Evolutionary conservation across 371 early-diverging fungal genomes (phyloP).

Genomic region (Conidiobolus incongruus): DNA sequence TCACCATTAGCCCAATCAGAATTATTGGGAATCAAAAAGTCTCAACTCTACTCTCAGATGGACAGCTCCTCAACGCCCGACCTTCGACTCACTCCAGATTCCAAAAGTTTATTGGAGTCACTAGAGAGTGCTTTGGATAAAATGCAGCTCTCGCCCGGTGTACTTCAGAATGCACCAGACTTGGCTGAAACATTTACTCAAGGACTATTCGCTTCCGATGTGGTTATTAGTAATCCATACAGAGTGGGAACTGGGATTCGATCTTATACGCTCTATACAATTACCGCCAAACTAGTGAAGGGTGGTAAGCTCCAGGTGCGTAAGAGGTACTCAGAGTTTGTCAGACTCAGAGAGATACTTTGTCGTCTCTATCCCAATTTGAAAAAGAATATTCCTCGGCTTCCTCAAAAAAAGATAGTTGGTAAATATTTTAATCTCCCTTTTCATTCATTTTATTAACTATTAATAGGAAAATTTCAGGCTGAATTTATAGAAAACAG

Average conservation of each 20-base stretch:
- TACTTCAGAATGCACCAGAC: too few relatives aligned
- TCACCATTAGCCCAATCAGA: too few relatives aligned
- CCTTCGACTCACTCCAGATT: too few relatives aligned
- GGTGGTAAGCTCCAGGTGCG: conserved; percentile 17
- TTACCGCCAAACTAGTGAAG: conserved; percentile 13
- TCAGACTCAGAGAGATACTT: conserved; percentile 17
- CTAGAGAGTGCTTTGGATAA: too few relatives aligned
- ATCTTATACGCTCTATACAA: conserved; percentile 26
- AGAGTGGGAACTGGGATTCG: conserved; percentile 12
- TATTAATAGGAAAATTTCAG: conserved; percentile 14
- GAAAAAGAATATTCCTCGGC: conserved; percentile 19
- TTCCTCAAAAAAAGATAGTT: conserved; percentile 26
- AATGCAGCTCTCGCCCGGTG: too few relatives aligned
- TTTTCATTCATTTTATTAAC: neutral
- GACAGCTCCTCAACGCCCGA: too few relatives aligned
- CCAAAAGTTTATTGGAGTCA: too few relatives aligned
- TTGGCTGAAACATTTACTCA: too few relatives aligned
- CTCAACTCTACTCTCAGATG: too few relatives aligned
- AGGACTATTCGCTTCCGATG: conserved; percentile 16
- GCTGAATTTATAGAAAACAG: conserved; percentile 26
- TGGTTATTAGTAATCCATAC: conserved; percentile 21
- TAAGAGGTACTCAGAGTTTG: conserved; percentile 29
- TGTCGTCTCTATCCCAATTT: conserved; percentile 14
- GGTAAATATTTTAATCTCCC: conserved; percentile 9
- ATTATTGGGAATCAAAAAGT: too few relatives aligned